Evolutionary conservation across 805 yeast species (phyloP).

Genomic region (Metschnikowia chrysomelidarum): DNA sequence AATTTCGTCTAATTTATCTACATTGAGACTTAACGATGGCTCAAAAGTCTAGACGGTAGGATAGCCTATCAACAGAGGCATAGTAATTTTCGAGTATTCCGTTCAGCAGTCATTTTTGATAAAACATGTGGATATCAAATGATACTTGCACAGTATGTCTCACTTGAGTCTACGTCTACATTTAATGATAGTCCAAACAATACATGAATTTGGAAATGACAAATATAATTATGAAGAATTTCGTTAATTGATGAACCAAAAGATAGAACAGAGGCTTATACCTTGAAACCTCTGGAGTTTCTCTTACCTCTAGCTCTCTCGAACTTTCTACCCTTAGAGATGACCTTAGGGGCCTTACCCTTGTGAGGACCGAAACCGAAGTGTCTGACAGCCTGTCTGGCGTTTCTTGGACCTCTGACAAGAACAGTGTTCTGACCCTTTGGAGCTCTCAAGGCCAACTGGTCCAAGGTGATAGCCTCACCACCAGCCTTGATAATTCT

Average conservation of each 20-base stretch:
- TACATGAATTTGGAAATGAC: constrained; percentile 10
- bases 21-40: too few relatives aligned
- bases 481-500: constrained; percentile 98
- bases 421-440: constrained; percentile 98
- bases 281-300: constrained; percentile 99
- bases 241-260: constrained; percentile 8
- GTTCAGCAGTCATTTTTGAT: too few relatives aligned
- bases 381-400: constrained; percentile 99
- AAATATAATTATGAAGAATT: constrained; percentile 5
- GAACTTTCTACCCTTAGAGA: constrained; percentile 98
- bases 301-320: constrained; percentile 99
- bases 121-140: too few relatives aligned
- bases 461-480: constrained; percentile 98
- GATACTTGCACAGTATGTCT: too few relatives aligned
- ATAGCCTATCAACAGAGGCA: too few relatives aligned
- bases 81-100: too few relatives aligned
- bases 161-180: too few relatives aligned
- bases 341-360: constrained; percentile 98
- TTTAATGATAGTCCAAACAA: too few relatives aligned
- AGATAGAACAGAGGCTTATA: constrained; percentile 49
- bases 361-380: constrained; percentile 99
- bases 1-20: too few relatives aligned
- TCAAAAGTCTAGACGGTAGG: too few relatives aligned
- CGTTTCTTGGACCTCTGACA: constrained; percentile 97
- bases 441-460: constrained; percentile 98